Evolutionary conservation across 805 yeast genomes (phyloP).

Genomic region (Pichia sporocuriosa): DNA sequence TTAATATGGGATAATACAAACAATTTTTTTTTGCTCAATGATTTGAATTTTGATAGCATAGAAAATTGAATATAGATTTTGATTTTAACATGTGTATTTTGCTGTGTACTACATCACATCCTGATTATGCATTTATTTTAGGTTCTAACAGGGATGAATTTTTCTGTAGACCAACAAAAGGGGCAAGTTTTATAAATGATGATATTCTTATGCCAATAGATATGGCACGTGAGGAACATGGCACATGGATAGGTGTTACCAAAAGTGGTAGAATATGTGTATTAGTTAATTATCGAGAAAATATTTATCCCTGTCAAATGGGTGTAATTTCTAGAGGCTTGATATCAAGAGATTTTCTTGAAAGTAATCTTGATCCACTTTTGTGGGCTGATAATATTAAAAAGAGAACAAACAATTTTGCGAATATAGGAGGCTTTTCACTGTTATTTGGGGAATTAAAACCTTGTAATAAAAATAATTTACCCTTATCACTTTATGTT

Average conservation of each 20-base stretch:
- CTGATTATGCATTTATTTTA: conserved; percentile 67
- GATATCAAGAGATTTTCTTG: conserved; percentile 36
- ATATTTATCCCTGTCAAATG: conserved; percentile 9
- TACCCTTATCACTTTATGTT: conserved; percentile 38
- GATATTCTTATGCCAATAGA: conserved; percentile 64
- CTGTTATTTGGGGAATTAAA: conserved; percentile 46
- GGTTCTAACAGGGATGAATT: conserved; percentile 87
- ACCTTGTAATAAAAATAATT: conserved; percentile 22
- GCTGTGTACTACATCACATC: conserved; percentile 59
- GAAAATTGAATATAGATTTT: no score
- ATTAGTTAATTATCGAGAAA: conserved; percentile 67
- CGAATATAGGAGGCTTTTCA: conserved; percentile 55
- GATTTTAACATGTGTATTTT: conserved; percentile 95
- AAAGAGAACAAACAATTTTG: conserved; percentile 24
- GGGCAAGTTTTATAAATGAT: conserved; percentile 34
- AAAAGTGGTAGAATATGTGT: conserved; percentile 57
- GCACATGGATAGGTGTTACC: conserved; percentile 84
- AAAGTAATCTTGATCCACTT: conserved; percentile 27
- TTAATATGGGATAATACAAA: no score
- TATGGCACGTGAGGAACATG: conserved; percentile 63
- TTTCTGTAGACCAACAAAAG: conserved; percentile 62
- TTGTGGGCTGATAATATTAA: conserved; percentile 39
- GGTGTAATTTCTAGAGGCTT: conserved; percentile 38
- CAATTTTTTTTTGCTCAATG: no score
- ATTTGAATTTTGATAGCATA: no score